Conservation (phyloP, 257 asterid species). For the Capsicum baccatum region DNA sequence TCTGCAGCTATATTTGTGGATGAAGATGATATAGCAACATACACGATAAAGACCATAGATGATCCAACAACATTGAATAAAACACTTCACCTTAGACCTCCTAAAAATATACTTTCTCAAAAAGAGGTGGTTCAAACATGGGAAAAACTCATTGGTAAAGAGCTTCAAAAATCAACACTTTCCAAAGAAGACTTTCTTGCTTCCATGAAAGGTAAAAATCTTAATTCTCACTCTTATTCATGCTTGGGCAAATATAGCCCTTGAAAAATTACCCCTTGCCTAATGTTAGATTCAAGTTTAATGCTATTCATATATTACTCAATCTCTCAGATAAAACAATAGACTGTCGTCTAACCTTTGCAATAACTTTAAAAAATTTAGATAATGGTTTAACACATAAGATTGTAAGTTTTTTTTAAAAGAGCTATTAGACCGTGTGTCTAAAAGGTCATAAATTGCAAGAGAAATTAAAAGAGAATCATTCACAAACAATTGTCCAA, state of each 20-base stretch:
- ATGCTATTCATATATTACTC: neutral
- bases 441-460: neutral
- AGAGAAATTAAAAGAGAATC: no score
- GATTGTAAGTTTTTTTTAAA: neutral
- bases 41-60: conserved; percentile 42
- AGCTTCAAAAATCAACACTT: conserved; percentile 34
- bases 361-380: no score
- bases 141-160: conserved; percentile 42
- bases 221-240: neutral
- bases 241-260: neutral
- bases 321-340: neutral
- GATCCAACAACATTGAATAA: conserved; percentile 46
- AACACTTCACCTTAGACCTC: conserved; percentile 44
- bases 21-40: conserved; percentile 44
- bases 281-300: neutral
- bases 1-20: conserved; percentile 37
- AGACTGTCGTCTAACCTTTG: no score
- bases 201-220: conserved; percentile 31
- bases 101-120: conserved; percentile 39
- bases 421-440: neutral
- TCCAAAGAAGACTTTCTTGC: conserved; percentile 33
- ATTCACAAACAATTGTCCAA: no score
- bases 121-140: conserved; percentile 39
- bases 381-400: no score
- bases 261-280: neutral